A percentile compares a stretch with the other conserved stretches of the same genome.
These are phyloP conservation scores for Pseudoturritis turrita DNA, from an alignment of 345 rosid genomes.

Conservation along the genomic window DNA sequence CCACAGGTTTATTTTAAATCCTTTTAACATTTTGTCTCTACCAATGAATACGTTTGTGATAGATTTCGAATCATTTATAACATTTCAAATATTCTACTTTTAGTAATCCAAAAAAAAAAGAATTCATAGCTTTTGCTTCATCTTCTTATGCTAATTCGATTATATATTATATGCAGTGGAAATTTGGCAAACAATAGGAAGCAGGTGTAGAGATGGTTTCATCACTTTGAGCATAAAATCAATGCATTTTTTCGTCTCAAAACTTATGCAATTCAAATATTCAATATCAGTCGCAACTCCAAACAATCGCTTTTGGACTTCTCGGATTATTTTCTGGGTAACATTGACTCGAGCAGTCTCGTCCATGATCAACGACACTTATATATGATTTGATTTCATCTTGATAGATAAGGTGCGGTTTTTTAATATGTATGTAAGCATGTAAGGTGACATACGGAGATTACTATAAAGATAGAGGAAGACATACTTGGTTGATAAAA, in stretches of 20 bases:
- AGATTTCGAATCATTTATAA: neutral
- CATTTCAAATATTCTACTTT: neutral
- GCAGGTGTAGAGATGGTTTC: slow-evolving; percentile 2
- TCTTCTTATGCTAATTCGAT: neutral
- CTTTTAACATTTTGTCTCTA: neutral
- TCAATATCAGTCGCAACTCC: slow-evolving; percentile 4
- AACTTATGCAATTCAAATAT: slow-evolving; percentile 13
- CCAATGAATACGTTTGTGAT: neutral
- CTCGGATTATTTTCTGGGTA: slow-evolving; percentile 21
- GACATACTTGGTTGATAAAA: neutral
- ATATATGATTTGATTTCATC: neutral
- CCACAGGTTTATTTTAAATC: neutral
- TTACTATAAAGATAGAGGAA: neutral
- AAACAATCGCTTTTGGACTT: slow-evolving; percentile 1
- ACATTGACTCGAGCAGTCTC: slow-evolving; percentile 26
- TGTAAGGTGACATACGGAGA: neutral
- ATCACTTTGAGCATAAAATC: slow-evolving; percentile 22
- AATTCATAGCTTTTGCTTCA: neutral
- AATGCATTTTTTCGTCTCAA: slow-evolving; percentile 25
- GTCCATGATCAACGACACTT: slow-evolving; percentile 17
- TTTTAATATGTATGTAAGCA: neutral
- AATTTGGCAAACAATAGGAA: neutral
- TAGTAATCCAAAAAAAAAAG: neutral
- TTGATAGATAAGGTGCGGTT: neutral
- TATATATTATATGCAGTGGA: slow-evolving; percentile 8